Base-by-base conservation (phyloP, 805 yeast genomes). In the Monosporozyma yasuniensis region DNA sequence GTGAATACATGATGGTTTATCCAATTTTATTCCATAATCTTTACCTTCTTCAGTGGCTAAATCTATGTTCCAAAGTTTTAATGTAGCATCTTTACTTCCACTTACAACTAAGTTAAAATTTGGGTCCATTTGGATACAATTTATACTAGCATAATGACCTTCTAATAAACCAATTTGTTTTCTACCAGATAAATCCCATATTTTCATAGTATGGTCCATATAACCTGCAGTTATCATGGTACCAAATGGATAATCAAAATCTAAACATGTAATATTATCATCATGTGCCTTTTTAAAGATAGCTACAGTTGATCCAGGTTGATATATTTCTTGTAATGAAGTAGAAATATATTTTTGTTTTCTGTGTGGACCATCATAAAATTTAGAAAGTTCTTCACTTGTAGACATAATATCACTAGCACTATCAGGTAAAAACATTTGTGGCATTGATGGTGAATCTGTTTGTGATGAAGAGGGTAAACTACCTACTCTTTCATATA, bases 101-200 rank as follows among this genome's bases (percentile, higher is more conserved):
- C 77, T 69, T 23, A 65, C 53, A 14, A 64, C 52, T 23, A 61
- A 2, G 74, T 75, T 34, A n/a, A 51, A 54, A 11, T 52, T 47
- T 70, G 76, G 77, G 37, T 78, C 77, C 73, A 81, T 71, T 55
- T 80, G 82, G 60, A 84, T 64, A 55, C 84, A 79, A 45, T 69
- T 72, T 4, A 84, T 83, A n/a, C 79, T 67, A 0, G 86, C 79
- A 28, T 53, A 44, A 61, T 84, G 91, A n/a, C 88, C 89, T 50
- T 72, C 77, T 43, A 84, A 70, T 30, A 71, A 59, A 2, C 81
- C 80, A n/a, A 68, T 55, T 44, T 76, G 74, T 51, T 70, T 71
- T 7, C 78, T 75, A 18, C 76, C 71, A 30, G 81, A 76, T 57
- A 84, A 65, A 69, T 89, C 95, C 96, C 96, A 88, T 6, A 89